Evolutionary conservation across 2,329 filamentous ascomycete genomes (phyloP).

Genomic region (Myriosclerotinia duriaeana): DNA sequence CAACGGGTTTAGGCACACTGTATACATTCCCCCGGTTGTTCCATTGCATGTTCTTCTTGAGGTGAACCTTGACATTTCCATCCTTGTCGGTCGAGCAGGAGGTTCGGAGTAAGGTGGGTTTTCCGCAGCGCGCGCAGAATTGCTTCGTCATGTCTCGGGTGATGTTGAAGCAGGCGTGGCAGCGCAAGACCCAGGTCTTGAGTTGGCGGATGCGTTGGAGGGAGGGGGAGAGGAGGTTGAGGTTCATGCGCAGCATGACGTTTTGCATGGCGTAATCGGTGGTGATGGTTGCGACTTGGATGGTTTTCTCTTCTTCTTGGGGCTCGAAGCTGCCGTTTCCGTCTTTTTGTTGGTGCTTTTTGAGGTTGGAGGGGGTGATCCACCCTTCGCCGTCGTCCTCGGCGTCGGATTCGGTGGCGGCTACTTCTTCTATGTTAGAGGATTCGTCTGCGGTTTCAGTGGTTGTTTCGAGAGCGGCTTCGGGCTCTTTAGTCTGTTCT

Average conservation of each 20-base stretch:
- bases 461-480: not conserved
- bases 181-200: constrained; percentile 86
- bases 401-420: constrained; percentile 44
- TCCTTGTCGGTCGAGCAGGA: constrained; percentile 79
- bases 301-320: constrained; percentile 57
- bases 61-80: constrained; percentile 79
- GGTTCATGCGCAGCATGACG: constrained; percentile 89
- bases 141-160: constrained; percentile 83
- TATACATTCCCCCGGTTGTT: constrained; percentile 91
- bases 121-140: constrained; percentile 90
- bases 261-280: constrained; percentile 99
- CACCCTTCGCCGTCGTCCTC: constrained; percentile 68
- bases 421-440: constrained; percentile 31
- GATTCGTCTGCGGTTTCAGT: not conserved
- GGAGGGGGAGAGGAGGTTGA: constrained; percentile 78
- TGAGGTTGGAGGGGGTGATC: constrained; percentile 93
- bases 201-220: constrained; percentile 79
- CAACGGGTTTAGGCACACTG: constrained; percentile 86
- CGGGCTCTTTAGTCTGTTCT: constrained; percentile 18
- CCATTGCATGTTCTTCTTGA: constrained; percentile 95
- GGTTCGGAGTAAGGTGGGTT: constrained; percentile 79
- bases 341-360: constrained; percentile 75
- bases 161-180: constrained; percentile 87
- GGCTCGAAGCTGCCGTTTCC: constrained; percentile 49
- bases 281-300: constrained; percentile 89